These are phyloP conservation scores for Auxenochlorella pyrenoidosa DNA, from an alignment of 139 green algal genomes.

Conservation along the genomic window DNA sequence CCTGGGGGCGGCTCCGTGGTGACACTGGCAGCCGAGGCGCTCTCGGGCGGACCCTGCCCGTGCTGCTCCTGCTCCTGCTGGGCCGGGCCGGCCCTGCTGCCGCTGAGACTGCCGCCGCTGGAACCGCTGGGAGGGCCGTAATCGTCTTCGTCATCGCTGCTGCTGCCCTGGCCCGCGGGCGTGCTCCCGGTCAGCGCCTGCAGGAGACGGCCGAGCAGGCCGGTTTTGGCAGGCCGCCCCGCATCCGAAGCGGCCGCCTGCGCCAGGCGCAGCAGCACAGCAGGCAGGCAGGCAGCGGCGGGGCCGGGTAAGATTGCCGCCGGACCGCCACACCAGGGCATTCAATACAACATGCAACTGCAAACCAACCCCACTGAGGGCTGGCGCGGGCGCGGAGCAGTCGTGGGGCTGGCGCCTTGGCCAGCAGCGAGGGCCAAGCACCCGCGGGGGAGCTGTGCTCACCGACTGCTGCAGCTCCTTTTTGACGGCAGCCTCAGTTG, in stretches of 20 bases:
- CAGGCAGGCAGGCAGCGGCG: background rate
- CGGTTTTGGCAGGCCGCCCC: background rate
- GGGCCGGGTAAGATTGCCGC: background rate
- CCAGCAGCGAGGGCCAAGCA: background rate
- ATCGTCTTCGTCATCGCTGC: background rate
- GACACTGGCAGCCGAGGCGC: background rate
- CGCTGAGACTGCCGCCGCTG: background rate
- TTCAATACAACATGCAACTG: too few species aligned
- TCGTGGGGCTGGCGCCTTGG: background rate
- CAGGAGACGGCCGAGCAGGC: constrained; percentile 16
- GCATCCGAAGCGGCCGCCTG: background rate
- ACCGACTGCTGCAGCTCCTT: constrained; percentile 11
- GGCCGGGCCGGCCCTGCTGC: background rate
- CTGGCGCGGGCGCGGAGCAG: background rate
- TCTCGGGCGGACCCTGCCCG: background rate
- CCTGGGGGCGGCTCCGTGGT: background rate
- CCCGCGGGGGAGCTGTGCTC: background rate
- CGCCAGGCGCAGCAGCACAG: background rate
- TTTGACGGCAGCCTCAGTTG: constrained; percentile 12
- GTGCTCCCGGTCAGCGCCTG: background rate
- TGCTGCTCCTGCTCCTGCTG: background rate
- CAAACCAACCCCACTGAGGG: too few species aligned
- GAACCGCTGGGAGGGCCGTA: background rate
- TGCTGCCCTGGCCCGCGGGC: background rate
- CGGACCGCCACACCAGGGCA: background rate